Percentiles rank a stretch among this genome's conserved stretches.
Conservation (phyloP, 1,284 basidiomycete species). For the Ceratobasidium papillatum region DNA sequence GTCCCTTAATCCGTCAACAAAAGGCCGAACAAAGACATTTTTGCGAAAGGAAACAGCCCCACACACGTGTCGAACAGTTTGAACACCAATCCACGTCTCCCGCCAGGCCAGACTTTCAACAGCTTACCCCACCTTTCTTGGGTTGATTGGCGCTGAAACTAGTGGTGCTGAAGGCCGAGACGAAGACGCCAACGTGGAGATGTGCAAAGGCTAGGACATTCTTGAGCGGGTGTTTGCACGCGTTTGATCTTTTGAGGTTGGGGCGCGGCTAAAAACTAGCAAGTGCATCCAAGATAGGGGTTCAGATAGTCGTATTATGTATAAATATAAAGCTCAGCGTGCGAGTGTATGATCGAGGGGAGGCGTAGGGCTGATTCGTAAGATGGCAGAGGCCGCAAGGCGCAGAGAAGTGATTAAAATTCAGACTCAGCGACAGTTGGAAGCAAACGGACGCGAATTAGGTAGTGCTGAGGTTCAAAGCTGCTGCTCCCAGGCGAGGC, state of each 20-base stretch:
- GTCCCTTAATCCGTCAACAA: neutral
- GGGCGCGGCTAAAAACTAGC: neutral
- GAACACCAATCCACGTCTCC: neutral
- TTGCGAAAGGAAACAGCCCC: neutral
- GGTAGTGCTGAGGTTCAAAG: neutral
- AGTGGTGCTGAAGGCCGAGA: neutral
- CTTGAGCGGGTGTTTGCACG: slow-evolving; percentile 8
- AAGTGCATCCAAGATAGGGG: neutral
- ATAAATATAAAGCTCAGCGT: neutral
- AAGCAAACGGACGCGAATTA: neutral
- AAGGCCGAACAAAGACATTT: neutral
- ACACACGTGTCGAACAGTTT: neutral
- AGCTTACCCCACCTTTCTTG: neutral
- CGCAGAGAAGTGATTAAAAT: neutral
- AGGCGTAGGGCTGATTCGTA: neutral
- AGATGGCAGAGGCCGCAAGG: neutral
- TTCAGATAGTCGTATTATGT: neutral
- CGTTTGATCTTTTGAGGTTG: slow-evolving; percentile 20
- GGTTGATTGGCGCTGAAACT: neutral
- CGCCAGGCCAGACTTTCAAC: neutral
- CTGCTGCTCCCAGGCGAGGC: too few species aligned
- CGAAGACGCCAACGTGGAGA: neutral
- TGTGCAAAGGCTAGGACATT: neutral
- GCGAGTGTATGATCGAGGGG: neutral
- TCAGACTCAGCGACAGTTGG: slow-evolving; percentile 5